Evolutionary conservation across 2,329 filamentous ascomycete genomes (phyloP).

Genomic region (Talaromyces sp.): DNA sequence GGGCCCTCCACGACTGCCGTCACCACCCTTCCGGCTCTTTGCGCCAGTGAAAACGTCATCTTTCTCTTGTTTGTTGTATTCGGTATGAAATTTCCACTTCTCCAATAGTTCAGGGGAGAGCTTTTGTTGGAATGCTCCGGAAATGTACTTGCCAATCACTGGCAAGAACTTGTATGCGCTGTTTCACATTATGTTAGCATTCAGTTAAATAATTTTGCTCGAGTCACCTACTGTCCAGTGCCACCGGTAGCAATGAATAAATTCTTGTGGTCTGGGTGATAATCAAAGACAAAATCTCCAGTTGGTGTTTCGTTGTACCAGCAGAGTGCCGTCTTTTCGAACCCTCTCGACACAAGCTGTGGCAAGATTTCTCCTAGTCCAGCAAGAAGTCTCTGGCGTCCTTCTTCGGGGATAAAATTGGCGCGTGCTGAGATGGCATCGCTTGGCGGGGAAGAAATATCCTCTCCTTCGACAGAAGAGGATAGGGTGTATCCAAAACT

Average conservation of each 20-base stretch:
- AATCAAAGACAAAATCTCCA: conserved; percentile 64
- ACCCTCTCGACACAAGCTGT: conserved; percentile 52
- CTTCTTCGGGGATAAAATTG: conserved; percentile 44
- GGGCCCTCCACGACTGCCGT: not conserved
- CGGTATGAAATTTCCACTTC: not conserved
- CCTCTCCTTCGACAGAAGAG: not conserved
- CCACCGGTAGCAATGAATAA: conserved; percentile 25
- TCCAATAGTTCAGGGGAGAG: not conserved
- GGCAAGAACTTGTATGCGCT: conserved; percentile 58
- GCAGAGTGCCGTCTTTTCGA: conserved; percentile 56
- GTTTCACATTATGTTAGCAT: not conserved
- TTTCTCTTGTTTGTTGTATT: not conserved
- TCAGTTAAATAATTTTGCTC: too few relatives aligned
- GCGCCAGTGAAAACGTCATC: not conserved
- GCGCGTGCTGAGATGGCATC: conserved; percentile 18
- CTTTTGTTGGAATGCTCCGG: not conserved
- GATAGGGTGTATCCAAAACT: conserved; percentile 55
- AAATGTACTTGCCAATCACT: not conserved
- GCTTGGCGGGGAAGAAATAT: conserved; percentile 18
- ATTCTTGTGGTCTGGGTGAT: conserved; percentile 53
- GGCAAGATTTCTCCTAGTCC: conserved; percentile 57
- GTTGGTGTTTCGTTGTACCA: conserved; percentile 68
- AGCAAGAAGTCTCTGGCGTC: conserved; percentile 51
- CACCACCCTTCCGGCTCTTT: not conserved
- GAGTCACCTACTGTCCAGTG: conserved; percentile 23